Percentiles rank a stretch among this genome's conserved stretches.
Evolutionary conservation across 2,329 filamentous ascomycete genomes (phyloP).

Genomic region (Pyricularia sp.): DNA sequence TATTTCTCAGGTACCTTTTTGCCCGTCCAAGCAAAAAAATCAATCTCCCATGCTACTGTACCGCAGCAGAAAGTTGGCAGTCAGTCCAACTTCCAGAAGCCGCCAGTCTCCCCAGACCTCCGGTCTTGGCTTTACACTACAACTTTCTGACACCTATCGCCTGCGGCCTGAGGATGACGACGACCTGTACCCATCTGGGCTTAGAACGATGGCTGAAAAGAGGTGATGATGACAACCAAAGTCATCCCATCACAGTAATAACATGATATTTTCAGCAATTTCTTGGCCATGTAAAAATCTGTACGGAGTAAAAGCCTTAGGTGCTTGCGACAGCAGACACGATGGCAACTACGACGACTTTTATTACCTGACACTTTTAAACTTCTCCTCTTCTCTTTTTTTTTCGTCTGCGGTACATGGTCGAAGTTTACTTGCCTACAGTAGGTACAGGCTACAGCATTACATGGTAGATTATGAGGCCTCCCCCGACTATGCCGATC

Average conservation of each 20-base stretch:
- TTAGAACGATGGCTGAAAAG: background rate
- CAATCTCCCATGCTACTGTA: background rate
- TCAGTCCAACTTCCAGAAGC: background rate
- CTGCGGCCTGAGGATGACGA: constrained; percentile 20
- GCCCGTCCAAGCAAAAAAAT: background rate
- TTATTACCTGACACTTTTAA: background rate
- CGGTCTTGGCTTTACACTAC: background rate
- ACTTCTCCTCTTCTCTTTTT: background rate
- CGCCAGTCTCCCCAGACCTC: background rate
- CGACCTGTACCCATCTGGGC: constrained; percentile 14
- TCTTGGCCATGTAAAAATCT: background rate
- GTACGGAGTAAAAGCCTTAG: background rate
- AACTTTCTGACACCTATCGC: background rate
- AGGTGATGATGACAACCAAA: constrained; percentile 7
- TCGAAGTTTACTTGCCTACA: background rate
- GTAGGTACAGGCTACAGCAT: too few species aligned
- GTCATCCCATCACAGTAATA: background rate
- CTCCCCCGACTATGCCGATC: background rate
- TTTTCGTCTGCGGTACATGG: background rate
- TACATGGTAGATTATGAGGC: background rate
- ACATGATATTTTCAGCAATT: background rate
- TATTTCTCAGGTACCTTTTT: background rate
- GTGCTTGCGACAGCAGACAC: constrained; percentile 1
- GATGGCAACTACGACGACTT: constrained; percentile 2
- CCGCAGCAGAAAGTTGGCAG: background rate